phyloP scores from a whole-genome alignment of 2,329 filamentous ascomycete species.

The Colletotrichum sp. region DNA sequence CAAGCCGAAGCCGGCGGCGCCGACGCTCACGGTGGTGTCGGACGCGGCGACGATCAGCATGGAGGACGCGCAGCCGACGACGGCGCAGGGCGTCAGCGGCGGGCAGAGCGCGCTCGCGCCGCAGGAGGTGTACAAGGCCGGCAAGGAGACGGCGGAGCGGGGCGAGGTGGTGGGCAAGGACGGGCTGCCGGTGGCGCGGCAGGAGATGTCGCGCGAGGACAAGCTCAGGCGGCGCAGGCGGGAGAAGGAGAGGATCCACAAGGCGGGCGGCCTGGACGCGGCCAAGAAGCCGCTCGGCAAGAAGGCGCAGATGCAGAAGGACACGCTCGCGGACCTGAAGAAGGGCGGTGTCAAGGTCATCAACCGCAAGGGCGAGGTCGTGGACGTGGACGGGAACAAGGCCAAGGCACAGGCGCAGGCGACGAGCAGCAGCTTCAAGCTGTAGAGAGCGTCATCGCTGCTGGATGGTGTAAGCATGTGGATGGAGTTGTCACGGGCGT shows the following conservation, averaged over 20 bases:
- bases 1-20: slow-evolving; percentile 83
- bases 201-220: slow-evolving; percentile 89
- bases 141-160: slow-evolving; percentile 65
- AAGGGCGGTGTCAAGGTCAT: slow-evolving; percentile 92
- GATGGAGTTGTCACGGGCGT: slow-evolving; percentile 9
- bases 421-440: slow-evolving; percentile 65
- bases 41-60: slow-evolving; percentile 92
- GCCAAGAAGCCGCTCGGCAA: slow-evolving; percentile 57
- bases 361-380: slow-evolving; percentile 85
- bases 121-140: slow-evolving; percentile 91
- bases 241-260: slow-evolving; percentile 84
- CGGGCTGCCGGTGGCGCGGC: slow-evolving; percentile 77
- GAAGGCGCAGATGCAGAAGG: slow-evolving; percentile 54
- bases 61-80: slow-evolving; percentile 92
- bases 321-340: slow-evolving; percentile 71
- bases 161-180: slow-evolving; percentile 80
- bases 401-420: slow-evolving; percentile 57
- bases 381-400: slow-evolving; percentile 83
- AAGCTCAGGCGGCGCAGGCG: slow-evolving; percentile 77
- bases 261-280: slow-evolving; percentile 57
- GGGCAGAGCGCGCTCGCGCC: slow-evolving; percentile 82
- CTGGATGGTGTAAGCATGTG: background rate
- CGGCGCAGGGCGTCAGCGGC: slow-evolving; percentile 74
- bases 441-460: slow-evolving; percentile 44
- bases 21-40: slow-evolving; percentile 84